These are phyloP conservation scores for Tremellales sp. DNA, from an alignment of 1,284 basidiomycete species.

Conservation along the genomic window DNA sequence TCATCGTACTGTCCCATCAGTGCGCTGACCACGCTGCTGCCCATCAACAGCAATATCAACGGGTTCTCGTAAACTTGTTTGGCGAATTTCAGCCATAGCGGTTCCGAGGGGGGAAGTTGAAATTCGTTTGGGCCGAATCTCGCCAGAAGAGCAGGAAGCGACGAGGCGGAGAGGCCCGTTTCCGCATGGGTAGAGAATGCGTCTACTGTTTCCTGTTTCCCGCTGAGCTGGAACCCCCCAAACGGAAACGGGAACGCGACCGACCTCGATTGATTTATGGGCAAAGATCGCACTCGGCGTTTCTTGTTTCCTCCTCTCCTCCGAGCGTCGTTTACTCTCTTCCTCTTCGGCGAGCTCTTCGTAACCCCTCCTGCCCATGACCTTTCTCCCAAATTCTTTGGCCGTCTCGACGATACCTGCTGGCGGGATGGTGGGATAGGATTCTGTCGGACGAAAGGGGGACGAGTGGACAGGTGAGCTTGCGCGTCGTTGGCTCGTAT, in stretches of 20 bases:
- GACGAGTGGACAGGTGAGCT: conserved; percentile 9
- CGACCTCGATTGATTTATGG: conserved; percentile 40
- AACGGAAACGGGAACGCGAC: conserved; percentile 3
- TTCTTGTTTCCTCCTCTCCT: conserved; percentile 37
- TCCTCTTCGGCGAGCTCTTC: conserved; percentile 23
- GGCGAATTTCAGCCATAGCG: conserved; percentile 77
- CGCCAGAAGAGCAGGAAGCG: conserved; percentile 63
- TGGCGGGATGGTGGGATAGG: conserved; percentile 16
- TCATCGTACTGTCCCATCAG: conserved; percentile 92
- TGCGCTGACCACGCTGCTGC: conserved; percentile 79
- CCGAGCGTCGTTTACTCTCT: conserved; percentile 19
- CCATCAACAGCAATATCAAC: conserved; percentile 81
- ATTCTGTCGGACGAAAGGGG: conserved; percentile 5
- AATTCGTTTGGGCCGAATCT: conserved; percentile 91
- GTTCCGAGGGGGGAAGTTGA: conserved; percentile 76
- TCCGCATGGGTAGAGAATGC: conserved; percentile 61
- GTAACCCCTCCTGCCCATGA: conserved; percentile 30
- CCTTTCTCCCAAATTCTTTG: conserved; percentile 18
- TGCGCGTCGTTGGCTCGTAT: conserved; percentile 12
- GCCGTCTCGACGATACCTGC: conserved; percentile 9
- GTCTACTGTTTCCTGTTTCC: conserved; percentile 31
- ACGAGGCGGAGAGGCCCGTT: conserved; percentile 61
- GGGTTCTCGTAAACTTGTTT: conserved; percentile 88
- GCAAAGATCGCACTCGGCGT: conserved; percentile 46
- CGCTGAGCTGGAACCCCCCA: conserved; percentile 47